phyloP scores from a whole-genome alignment of 2,329 filamentous ascomycete genomes.

The Pseudocercospora ulei region DNA sequence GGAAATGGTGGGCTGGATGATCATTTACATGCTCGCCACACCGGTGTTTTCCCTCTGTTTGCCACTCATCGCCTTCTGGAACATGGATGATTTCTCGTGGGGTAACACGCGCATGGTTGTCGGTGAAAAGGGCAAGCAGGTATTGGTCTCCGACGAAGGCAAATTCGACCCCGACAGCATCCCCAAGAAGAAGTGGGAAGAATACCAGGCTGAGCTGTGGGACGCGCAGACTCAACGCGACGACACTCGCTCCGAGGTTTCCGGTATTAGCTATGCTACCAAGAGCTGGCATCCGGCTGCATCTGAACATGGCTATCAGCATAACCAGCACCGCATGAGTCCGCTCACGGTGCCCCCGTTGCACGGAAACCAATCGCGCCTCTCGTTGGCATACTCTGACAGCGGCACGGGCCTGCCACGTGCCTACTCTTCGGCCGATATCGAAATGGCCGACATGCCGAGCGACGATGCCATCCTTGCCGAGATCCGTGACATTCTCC shows the following conservation, averaged over 20 bases:
- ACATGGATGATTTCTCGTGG: slow-evolving; percentile 99
- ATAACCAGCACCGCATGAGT: slow-evolving; percentile 49
- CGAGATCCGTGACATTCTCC: slow-evolving; percentile 88
- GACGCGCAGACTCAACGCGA: slow-evolving; percentile 76
- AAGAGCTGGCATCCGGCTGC: slow-evolving; percentile 55
- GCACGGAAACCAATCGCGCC: slow-evolving; percentile 49
- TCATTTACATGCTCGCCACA: slow-evolving; percentile 84
- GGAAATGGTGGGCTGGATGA: slow-evolving; percentile 99
- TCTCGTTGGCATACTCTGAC: slow-evolving; percentile 70
- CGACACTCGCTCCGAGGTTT: slow-evolving; percentile 75
- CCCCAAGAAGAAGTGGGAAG: slow-evolving; percentile 97
- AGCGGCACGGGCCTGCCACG: slow-evolving; percentile 31
- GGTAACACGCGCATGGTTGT: slow-evolving; percentile 96
- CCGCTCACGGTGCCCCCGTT: slow-evolving; percentile 47
- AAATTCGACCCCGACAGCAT: slow-evolving; percentile 92
- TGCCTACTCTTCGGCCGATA: slow-evolving; percentile 42
- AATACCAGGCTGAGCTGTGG: slow-evolving; percentile 97
- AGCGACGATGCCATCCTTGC: slow-evolving; percentile 81
- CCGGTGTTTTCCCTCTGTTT: slow-evolving; percentile 85
- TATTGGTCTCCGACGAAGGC: slow-evolving; percentile 91
- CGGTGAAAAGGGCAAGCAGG: slow-evolving; percentile 82
- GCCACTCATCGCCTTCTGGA: slow-evolving; percentile 93
- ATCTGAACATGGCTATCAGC: slow-evolving; percentile 54
- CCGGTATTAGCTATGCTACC: slow-evolving; percentile 89
- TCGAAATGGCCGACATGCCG: slow-evolving; percentile 56